Percentiles rank a stretch among this genome's conserved stretches.
Conservation (phyloP, 2,329 filamentous ascomycete genomes). For the Pseudocercospora cruenta region DNA sequence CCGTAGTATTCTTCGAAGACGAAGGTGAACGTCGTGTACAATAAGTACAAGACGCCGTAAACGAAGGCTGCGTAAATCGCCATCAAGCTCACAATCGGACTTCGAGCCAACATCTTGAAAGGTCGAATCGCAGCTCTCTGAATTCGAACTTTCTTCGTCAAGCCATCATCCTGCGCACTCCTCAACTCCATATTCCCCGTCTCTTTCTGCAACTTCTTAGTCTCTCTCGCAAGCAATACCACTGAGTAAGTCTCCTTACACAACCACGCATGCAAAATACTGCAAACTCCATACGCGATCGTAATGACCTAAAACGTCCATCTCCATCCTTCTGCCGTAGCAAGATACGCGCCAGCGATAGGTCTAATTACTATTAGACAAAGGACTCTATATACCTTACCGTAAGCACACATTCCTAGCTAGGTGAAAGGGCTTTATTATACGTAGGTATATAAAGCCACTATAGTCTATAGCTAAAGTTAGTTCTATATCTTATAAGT, state of each 20-base stretch:
- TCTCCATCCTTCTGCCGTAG: constrained; percentile 53
- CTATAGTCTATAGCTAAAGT: too few relatives aligned
- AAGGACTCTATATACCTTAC: too few relatives aligned
- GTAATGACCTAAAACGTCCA: constrained; percentile 55
- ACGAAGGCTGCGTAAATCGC: constrained; percentile 51
- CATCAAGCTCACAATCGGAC: constrained; percentile 58
- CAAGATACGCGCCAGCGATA: constrained; percentile 57
- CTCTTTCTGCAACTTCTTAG: constrained; percentile 49
- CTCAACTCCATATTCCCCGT: constrained; percentile 49
- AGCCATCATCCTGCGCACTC: constrained; percentile 43
- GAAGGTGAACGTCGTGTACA: constrained; percentile 47
- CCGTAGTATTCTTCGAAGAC: constrained; percentile 47
- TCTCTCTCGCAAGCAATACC: constrained; percentile 51
- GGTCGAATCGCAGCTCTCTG: constrained; percentile 54
- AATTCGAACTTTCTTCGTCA: constrained; percentile 46
- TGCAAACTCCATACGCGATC: constrained; percentile 41
- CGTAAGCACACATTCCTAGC: too few relatives aligned
- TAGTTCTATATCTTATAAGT: too few relatives aligned
- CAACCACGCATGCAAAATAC: constrained; percentile 43
- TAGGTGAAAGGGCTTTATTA: too few relatives aligned
- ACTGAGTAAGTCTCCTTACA: constrained; percentile 53
- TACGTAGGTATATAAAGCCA: too few relatives aligned
- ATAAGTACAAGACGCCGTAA: constrained; percentile 48
- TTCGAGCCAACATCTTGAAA: constrained; percentile 48
- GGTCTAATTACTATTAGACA: constrained; percentile 51